A percentile compares a stretch with the other conserved stretches of the same genome.
Conservation (phyloP, 2,329 filamentous ascomycete species). For the Exophiala lecanii-corni region DNA sequence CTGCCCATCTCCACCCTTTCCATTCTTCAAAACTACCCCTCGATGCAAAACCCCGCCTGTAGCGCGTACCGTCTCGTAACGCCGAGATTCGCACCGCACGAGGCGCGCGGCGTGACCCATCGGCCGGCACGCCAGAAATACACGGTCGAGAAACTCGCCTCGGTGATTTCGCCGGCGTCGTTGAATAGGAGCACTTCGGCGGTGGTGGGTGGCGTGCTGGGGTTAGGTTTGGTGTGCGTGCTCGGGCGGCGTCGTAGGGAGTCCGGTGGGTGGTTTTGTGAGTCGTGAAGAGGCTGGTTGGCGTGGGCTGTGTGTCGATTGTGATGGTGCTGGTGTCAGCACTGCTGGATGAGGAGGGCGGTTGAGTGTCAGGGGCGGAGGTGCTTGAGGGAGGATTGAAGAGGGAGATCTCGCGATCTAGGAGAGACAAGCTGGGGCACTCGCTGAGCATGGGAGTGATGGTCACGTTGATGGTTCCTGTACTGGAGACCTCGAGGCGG, state of each 20-base stretch:
- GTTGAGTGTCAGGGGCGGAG: background rate
- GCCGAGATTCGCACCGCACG: conserved; percentile 74
- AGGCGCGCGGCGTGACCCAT: conserved; percentile 80
- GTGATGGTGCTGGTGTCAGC: conserved; percentile 10
- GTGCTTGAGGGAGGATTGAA: background rate
- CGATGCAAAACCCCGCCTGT: conserved; percentile 60
- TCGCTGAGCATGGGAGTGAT: conserved; percentile 7
- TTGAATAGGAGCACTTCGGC: conserved; percentile 76
- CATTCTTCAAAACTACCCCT: conserved; percentile 50
- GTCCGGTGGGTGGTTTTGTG: conserved; percentile 77
- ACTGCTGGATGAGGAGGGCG: too few relatives aligned
- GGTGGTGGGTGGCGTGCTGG: conserved; percentile 32
- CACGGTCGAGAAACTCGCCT: conserved; percentile 75
- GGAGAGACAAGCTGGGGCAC: background rate
- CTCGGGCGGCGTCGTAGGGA: conserved; percentile 67
- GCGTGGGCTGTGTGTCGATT: conserved; percentile 47
- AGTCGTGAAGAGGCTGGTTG: conserved; percentile 63
- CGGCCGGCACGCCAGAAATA: conserved; percentile 66
- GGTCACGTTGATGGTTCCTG: conserved; percentile 9
- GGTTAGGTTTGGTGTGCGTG: conserved; percentile 51
- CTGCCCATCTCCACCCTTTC: conserved; percentile 7
- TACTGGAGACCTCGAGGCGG: conserved; percentile 10
- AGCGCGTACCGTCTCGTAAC: conserved; percentile 82
- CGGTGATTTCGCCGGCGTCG: conserved; percentile 64
- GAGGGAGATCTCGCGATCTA: background rate